These are phyloP conservation scores for Acacia concinna DNA, from an alignment of 331 rosid genomes.

Conservation along the genomic window DNA sequence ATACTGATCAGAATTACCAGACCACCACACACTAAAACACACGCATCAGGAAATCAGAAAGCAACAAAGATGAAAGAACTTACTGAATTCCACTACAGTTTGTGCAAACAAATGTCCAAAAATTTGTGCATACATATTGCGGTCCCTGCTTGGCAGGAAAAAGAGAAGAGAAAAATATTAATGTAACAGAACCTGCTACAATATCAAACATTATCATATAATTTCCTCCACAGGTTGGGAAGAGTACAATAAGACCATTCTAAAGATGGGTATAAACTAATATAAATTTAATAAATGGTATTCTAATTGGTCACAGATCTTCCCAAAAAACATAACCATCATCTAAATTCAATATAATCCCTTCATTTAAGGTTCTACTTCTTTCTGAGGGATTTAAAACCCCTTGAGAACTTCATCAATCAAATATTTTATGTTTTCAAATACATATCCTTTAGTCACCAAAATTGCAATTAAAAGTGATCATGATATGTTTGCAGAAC, in stretches of 20 bases:
- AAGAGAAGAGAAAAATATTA: conserved; percentile 26
- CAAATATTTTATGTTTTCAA: neutral
- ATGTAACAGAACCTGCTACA: conserved; percentile 16
- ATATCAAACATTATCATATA: conserved; percentile 26
- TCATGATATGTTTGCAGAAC: neutral
- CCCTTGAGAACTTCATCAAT: neutral
- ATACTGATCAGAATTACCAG: conserved; percentile 11
- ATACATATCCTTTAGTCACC: neutral
- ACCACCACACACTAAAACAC: conserved; percentile 4
- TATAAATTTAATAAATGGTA: neutral
- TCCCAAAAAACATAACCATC: neutral
- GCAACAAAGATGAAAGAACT: conserved; percentile 44
- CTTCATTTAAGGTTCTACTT: conserved; percentile 17
- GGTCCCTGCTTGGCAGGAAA: conserved; percentile 74
- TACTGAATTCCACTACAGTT: conserved; percentile 98
- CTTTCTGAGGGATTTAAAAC: conserved; percentile 12
- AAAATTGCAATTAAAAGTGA: neutral
- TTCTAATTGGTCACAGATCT: neutral
- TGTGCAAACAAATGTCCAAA: conserved; percentile 97
- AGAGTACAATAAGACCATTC: conserved; percentile 23
- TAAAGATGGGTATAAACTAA: conserved; percentile 7
- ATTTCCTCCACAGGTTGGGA: conserved; percentile 20
- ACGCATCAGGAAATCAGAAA: neutral
- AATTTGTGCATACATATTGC: conserved; percentile 95
- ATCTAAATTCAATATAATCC: conserved; percentile 10